Base-by-base conservation (phyloP, 192 early-diverging fungal species). In the Rhizophlyctis rosea region DNA sequence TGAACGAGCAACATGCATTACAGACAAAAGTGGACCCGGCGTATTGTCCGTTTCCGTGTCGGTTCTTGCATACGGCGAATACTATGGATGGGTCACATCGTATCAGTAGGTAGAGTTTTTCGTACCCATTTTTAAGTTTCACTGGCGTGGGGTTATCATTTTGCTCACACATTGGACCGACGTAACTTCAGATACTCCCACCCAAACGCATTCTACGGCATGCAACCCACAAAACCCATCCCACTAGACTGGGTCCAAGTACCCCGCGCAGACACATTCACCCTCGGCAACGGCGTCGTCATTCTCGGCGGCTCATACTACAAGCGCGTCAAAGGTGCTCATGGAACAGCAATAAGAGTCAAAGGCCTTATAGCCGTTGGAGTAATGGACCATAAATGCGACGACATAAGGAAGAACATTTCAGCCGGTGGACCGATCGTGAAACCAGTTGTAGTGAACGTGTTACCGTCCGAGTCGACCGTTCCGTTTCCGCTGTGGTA, bases 41-140 rank as follows among this genome's bases (percentile, higher is more conserved):
- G n/a, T 50, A 52, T 23, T 28, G 44, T 14, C 23, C 32, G 58
- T 63, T 68, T 63, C 66, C 66, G 25, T 68, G 66, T 47, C 49
- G 66, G n/a, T 47, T 34, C 32, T 51, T 68, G 58, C 66, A 68
- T 54, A 34, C 66, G 9, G 66, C 61, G 25, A 68, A 68, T 64
- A 62, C 59, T 3, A 54, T 68, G 58, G 66, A 64, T 29, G 66
- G 66, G 33, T 55, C 27, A 1, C 66, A 68, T 34, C 23, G 25
- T 18, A 64, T 65, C 30, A 68, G 66, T 51, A 61, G 66, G 66
- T 68, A 62, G 31, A 34, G 1, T n/a, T 2, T 14, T n/a, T 16
- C 25, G 27, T 29, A 16, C 35, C 7, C 5, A 31, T 14, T 9
- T 63, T 13, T 58, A 9, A 27, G 18, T 14, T 5, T 16, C n/a